These are phyloP conservation scores for Trichophyton equinum DNA, from an alignment of 2,329 filamentous ascomycete species.

Conservation along the genomic window DNA sequence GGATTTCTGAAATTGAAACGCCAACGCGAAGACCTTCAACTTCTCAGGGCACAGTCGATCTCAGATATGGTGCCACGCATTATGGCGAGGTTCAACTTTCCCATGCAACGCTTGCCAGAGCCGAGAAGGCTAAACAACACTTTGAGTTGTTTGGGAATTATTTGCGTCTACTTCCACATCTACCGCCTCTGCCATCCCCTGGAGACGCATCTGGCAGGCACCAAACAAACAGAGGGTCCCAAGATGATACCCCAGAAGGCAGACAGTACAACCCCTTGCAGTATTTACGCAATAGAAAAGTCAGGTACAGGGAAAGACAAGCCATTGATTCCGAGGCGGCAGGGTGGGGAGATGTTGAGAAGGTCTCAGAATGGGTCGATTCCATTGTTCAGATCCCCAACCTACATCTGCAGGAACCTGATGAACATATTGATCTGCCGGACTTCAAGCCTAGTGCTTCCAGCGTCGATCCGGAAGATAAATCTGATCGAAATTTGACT, in stretches of 20 bases:
- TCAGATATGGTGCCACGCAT: background rate
- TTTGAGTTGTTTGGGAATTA: conserved; percentile 82
- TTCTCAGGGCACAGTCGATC: background rate
- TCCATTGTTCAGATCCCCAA: conserved; percentile 44
- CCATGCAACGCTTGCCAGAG: conserved; percentile 64
- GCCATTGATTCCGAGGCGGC: conserved; percentile 60
- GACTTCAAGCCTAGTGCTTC: conserved; percentile 24
- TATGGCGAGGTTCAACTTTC: conserved; percentile 44
- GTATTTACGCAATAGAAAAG: conserved; percentile 78
- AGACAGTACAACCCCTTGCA: conserved; percentile 84
- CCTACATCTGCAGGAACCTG: conserved; percentile 33
- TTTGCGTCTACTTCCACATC: conserved; percentile 60
- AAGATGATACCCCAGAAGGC: conserved; percentile 34
- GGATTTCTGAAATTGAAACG: background rate
- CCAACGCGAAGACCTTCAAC: background rate
- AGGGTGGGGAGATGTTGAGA: conserved; percentile 62
- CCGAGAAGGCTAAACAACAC: conserved; percentile 70
- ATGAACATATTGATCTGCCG: conserved; percentile 35
- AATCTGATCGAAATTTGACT: background rate
- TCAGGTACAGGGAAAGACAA: conserved; percentile 65
- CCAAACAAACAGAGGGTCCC: conserved; percentile 16
- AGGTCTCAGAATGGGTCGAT: conserved; percentile 66
- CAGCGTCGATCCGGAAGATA: background rate
- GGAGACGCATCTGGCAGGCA: background rate
- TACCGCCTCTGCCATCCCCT: conserved; percentile 51